phyloP scores from a whole-genome alignment of 768 basidiomycete genomes.

The Rhodotorula babjevae region DNA sequence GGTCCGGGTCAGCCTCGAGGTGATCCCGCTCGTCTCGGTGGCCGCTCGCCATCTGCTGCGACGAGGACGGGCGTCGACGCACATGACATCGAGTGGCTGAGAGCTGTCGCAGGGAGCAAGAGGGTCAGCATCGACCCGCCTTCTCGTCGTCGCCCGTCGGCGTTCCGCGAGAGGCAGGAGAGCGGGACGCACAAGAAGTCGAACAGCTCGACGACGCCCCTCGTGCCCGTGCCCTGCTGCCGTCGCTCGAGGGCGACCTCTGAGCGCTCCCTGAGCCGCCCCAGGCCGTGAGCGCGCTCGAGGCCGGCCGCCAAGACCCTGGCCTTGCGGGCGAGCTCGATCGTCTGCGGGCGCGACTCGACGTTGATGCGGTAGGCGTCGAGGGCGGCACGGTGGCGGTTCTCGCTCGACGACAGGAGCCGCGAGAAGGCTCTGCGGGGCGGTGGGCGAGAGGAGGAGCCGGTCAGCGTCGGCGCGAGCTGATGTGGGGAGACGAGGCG shows the following conservation, averaged over 20 bases:
- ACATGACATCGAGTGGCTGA: slow-evolving; percentile 11
- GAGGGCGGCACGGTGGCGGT: not conserved
- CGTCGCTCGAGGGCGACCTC: not conserved
- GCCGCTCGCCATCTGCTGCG: too few relatives aligned
- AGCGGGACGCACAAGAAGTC: slow-evolving; percentile 10
- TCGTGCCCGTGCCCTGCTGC: not conserved
- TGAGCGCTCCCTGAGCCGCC: not conserved
- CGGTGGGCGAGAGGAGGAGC: not conserved
- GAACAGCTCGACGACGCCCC: slow-evolving; percentile 1
- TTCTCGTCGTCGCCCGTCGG: not conserved
- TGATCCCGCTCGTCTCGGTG: too few relatives aligned
- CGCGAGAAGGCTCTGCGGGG: not conserved
- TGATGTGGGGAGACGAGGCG: not conserved
- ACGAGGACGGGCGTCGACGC: not conserved
- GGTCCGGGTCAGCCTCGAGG: not conserved
- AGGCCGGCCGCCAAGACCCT: not conserved
- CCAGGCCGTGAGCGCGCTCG: not conserved
- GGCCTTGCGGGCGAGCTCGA: not conserved
- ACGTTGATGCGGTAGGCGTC: not conserved
- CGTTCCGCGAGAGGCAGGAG: not conserved
- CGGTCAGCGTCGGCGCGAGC: too few relatives aligned
- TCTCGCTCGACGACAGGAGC: not conserved
- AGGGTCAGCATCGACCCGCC: not conserved
- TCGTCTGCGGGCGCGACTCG: not conserved
- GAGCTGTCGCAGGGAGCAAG: not conserved